Percentiles rank a stretch among this genome's conserved stretches.
Conservation (phyloP, 2,329 filamentous ascomycete species). For the Sporothrix variecibatus region DNA sequence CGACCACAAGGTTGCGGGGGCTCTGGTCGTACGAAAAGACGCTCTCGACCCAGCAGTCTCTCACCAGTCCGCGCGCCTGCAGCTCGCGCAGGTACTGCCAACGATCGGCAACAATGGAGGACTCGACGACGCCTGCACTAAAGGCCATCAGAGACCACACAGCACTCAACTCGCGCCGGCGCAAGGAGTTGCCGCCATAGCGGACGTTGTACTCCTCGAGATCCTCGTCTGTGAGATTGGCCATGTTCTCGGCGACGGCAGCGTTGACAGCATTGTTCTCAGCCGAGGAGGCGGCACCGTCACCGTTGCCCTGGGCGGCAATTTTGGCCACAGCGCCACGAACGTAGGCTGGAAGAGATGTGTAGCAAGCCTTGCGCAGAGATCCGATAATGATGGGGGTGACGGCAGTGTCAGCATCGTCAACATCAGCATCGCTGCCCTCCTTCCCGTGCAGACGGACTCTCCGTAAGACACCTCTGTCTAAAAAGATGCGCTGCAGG, state of each 20-base stretch:
- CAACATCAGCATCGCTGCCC: slow-evolving; percentile 45
- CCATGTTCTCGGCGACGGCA: slow-evolving; percentile 66
- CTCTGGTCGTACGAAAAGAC: slow-evolving; percentile 88
- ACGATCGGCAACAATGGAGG: slow-evolving; percentile 84
- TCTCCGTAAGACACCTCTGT: slow-evolving; percentile 73
- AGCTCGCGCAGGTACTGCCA: slow-evolving; percentile 88
- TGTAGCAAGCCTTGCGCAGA: slow-evolving; percentile 77
- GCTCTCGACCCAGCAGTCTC: slow-evolving; percentile 84
- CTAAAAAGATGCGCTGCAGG: slow-evolving; percentile 88
- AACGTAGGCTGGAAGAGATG: slow-evolving; percentile 73
- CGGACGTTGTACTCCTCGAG: slow-evolving; percentile 68
- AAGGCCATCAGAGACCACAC: slow-evolving; percentile 97
- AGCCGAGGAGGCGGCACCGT: slow-evolving; percentile 35
- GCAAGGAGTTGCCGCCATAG: slow-evolving; percentile 51
- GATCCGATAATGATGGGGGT: slow-evolving; percentile 86
- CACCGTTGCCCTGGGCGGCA: slow-evolving; percentile 27
- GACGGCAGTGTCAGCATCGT: slow-evolving; percentile 53
- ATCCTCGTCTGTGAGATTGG: slow-evolving; percentile 69
- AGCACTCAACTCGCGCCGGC: slow-evolving; percentile 79
- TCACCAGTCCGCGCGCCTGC: slow-evolving; percentile 55
- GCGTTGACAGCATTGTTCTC: slow-evolving; percentile 34
- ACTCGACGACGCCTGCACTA: slow-evolving; percentile 85
- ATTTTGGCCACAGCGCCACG: slow-evolving; percentile 80
- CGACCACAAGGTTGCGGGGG: slow-evolving; percentile 88
- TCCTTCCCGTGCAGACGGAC: slow-evolving; percentile 50